Percentiles rank a stretch among this genome's conserved stretches.
Conservation (phyloP, 1,139 yeast species). For the Zygoascus hellenicus region DNA sequence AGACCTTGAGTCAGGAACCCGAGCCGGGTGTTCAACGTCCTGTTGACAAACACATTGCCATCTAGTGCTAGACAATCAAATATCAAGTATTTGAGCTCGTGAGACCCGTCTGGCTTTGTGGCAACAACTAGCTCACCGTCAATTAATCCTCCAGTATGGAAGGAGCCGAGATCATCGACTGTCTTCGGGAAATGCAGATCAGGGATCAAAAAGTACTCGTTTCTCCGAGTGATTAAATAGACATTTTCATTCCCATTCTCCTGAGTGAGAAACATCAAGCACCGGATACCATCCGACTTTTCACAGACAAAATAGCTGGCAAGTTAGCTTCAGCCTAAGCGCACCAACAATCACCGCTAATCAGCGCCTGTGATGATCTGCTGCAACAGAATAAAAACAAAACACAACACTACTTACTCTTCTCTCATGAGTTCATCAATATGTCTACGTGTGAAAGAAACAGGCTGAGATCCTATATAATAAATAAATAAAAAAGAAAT, state of each 20-base stretch:
- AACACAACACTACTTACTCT: slow-evolving; percentile 39
- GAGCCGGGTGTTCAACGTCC: slow-evolving; percentile 71
- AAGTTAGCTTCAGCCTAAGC: slow-evolving; percentile 8
- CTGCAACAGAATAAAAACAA: not conserved
- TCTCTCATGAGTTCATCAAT: slow-evolving; percentile 52
- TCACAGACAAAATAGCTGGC: slow-evolving; percentile 78
- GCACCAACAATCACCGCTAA: not conserved
- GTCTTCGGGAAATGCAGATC: slow-evolving; percentile 76
- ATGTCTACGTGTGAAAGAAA: slow-evolving; percentile 77
- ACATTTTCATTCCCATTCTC: slow-evolving; percentile 44
- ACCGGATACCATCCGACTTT: slow-evolving; percentile 89
- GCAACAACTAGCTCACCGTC: slow-evolving; percentile 82
- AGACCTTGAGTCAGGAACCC: slow-evolving; percentile 84
- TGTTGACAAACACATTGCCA: slow-evolving; percentile 60
- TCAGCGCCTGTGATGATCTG: not conserved
- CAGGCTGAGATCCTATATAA: slow-evolving; percentile 94
- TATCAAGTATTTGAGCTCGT: slow-evolving; percentile 71
- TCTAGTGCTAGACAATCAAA: slow-evolving; percentile 89
- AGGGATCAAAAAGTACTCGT: slow-evolving; percentile 76
- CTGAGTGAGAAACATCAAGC: slow-evolving; percentile 70
- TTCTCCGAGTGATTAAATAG: slow-evolving; percentile 77
- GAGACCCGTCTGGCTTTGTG: slow-evolving; percentile 42
- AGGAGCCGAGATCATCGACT: slow-evolving; percentile 46
- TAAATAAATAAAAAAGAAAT: slow-evolving; percentile 11
- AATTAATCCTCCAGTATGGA: slow-evolving; percentile 79